Percentiles rank a stretch among this genome's conserved stretches.
Conservation (phyloP, 352 stramenopile genomes). For the Globisporangium paroecandrum region DNA sequence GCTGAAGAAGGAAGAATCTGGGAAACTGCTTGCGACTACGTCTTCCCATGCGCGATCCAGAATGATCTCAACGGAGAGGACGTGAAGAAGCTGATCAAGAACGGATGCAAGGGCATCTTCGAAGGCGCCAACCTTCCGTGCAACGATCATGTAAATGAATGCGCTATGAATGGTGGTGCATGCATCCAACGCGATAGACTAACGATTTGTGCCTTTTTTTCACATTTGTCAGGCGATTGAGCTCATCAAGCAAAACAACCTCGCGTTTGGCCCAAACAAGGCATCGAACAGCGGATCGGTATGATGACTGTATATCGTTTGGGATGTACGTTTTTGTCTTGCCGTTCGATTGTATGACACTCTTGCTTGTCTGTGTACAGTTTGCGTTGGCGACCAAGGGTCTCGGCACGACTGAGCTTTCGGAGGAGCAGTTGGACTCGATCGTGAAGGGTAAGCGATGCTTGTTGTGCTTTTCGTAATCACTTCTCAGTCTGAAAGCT, state of each 20-base stretch:
- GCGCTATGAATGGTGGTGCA: background rate
- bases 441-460: slow-evolving; percentile 59
- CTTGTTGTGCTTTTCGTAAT: background rate
- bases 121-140: slow-evolving; percentile 85
- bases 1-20: slow-evolving; percentile 76
- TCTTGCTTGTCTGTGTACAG: slow-evolving; percentile 8
- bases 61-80: slow-evolving; percentile 88
- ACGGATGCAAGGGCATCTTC: slow-evolving; percentile 87
- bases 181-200: background rate
- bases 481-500: background rate
- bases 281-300: slow-evolving; percentile 76
- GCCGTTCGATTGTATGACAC: too few species aligned
- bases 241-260: slow-evolving; percentile 78
- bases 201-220: background rate
- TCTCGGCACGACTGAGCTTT: slow-evolving; percentile 50
- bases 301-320: background rate
- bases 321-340: background rate
- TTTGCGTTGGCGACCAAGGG: slow-evolving; percentile 69
- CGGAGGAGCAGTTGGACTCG: slow-evolving; percentile 57
- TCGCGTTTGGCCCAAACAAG: slow-evolving; percentile 87
- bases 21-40: slow-evolving; percentile 93
- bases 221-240: slow-evolving; percentile 42
- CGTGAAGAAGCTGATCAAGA: slow-evolving; percentile 78
- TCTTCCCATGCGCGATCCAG: slow-evolving; percentile 95
- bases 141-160: slow-evolving; percentile 45